Conservation (phyloP, 1,139 yeast genomes). For the Nakaseomyces delphensis region DNA sequence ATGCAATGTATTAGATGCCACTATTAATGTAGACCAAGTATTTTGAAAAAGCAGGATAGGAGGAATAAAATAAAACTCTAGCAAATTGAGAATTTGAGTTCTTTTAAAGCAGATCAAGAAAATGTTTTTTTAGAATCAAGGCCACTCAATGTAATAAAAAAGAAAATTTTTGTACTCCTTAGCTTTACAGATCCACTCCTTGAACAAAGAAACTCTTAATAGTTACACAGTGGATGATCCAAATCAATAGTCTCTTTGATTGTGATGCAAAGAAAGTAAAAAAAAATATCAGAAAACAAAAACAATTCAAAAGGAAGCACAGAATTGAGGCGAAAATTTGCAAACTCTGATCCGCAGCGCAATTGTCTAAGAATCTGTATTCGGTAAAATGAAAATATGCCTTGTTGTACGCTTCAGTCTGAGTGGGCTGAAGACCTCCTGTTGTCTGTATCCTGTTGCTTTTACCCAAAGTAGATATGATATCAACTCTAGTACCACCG, state of each 20-base stretch:
- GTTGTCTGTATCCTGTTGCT: neutral
- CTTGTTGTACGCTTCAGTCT: neutral
- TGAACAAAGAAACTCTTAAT: slow-evolving; percentile 1
- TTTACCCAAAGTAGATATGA: neutral
- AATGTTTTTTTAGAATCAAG: too few species aligned
- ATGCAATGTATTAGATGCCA: neutral
- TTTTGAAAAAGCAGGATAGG: neutral
- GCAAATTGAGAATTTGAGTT: neutral
- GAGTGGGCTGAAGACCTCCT: neutral
- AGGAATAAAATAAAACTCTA: neutral
- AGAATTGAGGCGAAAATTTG: neutral
- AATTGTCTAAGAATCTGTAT: neutral
- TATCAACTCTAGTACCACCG: neutral
- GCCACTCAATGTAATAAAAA: too few species aligned
- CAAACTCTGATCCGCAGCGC: neutral
- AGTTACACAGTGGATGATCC: neutral
- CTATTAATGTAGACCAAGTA: neutral
- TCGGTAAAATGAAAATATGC: neutral
- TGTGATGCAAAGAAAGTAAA: neutral
- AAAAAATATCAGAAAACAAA: neutral
- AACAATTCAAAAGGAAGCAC: neutral
- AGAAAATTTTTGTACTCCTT: neutral
- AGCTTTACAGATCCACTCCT: slow-evolving; percentile 6
- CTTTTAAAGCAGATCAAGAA: slow-evolving; percentile 1
- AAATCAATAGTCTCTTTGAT: neutral